Evolutionary conservation across 257 asterid genomes (phyloP).

Genomic region (Nicotiana undulata): DNA sequence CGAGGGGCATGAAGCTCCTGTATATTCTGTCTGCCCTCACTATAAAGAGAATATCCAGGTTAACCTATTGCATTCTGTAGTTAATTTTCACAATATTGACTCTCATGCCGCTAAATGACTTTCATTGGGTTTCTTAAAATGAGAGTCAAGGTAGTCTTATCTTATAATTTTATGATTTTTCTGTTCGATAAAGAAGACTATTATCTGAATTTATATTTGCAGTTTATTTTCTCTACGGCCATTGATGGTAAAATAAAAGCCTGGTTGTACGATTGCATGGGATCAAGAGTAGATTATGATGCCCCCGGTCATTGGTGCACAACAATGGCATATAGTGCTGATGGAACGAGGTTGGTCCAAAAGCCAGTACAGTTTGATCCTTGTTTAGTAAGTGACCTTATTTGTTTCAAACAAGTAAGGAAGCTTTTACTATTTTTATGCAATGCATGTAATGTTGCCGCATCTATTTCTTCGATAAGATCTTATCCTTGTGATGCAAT

Average conservation of each 20-base stretch:
- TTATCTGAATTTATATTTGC: slow-evolving; percentile 14
- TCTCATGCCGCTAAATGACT: slow-evolving; percentile 10
- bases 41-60: slow-evolving; percentile 88
- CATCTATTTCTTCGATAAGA: neutral
- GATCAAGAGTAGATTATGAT: slow-evolving; percentile 96
- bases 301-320: slow-evolving; percentile 99
- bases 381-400: slow-evolving; percentile 3
- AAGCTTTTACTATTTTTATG: neutral
- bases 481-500: slow-evolving; percentile 1
- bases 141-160: neutral
- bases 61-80: neutral
- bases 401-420: neutral
- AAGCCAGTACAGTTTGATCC: slow-evolving; percentile 11
- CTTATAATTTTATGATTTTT: neutral
- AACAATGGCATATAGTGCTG: slow-evolving; percentile 95
- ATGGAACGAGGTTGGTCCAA: slow-evolving; percentile 74
- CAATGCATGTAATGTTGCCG: neutral
- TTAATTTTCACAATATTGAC: neutral
- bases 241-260: slow-evolving; percentile 97
- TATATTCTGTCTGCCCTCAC: slow-evolving; percentile 91
- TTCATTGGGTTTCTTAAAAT: neutral
- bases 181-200: neutral
- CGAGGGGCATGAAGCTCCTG: slow-evolving; percentile 95
- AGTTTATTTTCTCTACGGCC: slow-evolving; percentile 97
- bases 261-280: slow-evolving; percentile 92